phyloP scores from a whole-genome alignment of 169 alveolate genomes.

The Neospora caninum region DNA sequence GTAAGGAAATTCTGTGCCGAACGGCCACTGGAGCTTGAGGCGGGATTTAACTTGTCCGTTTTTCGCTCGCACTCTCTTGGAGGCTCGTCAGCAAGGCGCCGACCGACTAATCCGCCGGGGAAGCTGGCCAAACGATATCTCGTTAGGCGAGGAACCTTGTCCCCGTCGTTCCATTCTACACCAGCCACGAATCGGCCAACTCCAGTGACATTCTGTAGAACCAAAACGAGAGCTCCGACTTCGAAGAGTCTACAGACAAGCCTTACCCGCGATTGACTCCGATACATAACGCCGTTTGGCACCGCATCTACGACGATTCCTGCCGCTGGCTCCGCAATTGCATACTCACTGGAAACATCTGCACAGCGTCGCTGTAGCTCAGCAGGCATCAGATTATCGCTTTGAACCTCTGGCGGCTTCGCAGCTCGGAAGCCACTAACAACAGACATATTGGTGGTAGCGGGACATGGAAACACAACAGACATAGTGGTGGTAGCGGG shows the following conservation, averaged over 20 bases:
- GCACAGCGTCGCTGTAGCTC: too few species aligned
- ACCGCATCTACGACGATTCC: background rate
- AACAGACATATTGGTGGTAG: too few species aligned
- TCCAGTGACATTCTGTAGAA: background rate
- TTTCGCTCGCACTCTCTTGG: background rate
- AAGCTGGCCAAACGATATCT: background rate
- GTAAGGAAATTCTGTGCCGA: too few species aligned
- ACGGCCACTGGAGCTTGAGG: too few species aligned
- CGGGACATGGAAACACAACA: too few species aligned
- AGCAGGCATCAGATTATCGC: too few species aligned
- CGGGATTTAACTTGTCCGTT: too few species aligned
- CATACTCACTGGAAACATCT: too few species aligned
- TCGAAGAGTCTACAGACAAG: background rate
- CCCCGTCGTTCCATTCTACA: background rate
- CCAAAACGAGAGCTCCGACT: background rate
- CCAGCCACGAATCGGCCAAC: background rate
- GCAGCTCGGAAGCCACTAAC: too few species aligned
- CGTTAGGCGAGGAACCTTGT: background rate
- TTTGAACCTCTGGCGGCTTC: too few species aligned
- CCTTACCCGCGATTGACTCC: background rate
- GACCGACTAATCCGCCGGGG: background rate
- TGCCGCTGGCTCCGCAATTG: background rate
- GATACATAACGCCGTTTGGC: background rate
- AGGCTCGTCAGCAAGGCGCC: background rate
- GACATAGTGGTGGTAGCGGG: too few species aligned